Conservation (phyloP, 352 stramenopile genomes). For the Elongisporangium anandrum region DNA sequence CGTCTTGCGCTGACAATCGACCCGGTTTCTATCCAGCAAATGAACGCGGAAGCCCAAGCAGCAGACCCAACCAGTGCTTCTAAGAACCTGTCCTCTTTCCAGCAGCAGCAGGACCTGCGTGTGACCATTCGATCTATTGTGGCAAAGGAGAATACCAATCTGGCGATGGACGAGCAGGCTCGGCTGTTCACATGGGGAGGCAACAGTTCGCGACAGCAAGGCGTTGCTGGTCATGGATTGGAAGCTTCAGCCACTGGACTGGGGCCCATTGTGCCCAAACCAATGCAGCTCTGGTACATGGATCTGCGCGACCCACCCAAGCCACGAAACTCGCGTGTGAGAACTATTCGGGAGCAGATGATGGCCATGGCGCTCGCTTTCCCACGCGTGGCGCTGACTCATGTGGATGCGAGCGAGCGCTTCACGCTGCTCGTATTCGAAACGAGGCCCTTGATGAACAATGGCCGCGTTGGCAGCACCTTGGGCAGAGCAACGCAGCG, state of each 20-base stretch:
- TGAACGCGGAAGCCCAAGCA: slow-evolving; percentile 16
- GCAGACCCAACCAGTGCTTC: background rate
- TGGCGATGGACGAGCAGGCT: slow-evolving; percentile 44
- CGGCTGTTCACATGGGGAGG: slow-evolving; percentile 50
- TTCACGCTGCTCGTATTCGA: slow-evolving; percentile 49
- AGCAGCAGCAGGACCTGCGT: slow-evolving; percentile 19
- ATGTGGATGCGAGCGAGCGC: slow-evolving; percentile 33
- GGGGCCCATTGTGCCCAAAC: slow-evolving; percentile 1
- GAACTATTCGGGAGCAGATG: slow-evolving; percentile 29
- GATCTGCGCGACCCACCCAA: slow-evolving; percentile 22
- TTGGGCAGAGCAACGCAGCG: background rate
- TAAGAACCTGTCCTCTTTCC: background rate
- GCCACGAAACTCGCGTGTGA: slow-evolving; percentile 5
- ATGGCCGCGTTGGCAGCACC: background rate
- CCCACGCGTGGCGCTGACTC: slow-evolving; percentile 26
- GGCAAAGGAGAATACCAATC: slow-evolving; percentile 18
- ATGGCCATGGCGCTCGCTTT: slow-evolving; percentile 12
- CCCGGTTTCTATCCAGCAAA: slow-evolving; percentile 18
- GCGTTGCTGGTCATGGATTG: no score
- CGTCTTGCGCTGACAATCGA: slow-evolving; percentile 16
- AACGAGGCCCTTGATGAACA: slow-evolving; percentile 20
- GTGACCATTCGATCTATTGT: slow-evolving; percentile 29
- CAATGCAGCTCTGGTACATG: slow-evolving; percentile 42
- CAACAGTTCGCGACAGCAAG: slow-evolving; percentile 27
- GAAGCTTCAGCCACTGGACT: slow-evolving; percentile 13